Evolutionary conservation across 1,139 yeast genomes (phyloP).

Genomic region (Petasospora rhodanensis): DNA sequence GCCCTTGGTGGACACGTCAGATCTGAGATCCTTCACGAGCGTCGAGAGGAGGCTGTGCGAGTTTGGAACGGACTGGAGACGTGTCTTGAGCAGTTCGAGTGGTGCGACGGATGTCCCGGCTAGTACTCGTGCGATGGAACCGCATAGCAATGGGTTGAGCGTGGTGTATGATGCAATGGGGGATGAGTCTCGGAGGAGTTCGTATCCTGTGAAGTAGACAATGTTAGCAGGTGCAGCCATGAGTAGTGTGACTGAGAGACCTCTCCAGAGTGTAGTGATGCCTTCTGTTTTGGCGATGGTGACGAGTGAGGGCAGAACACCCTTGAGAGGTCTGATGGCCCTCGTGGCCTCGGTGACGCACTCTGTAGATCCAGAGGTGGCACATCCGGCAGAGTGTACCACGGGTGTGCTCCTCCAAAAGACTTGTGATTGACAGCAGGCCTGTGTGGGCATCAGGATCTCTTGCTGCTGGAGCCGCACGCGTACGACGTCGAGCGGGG

Average conservation of each 20-base stretch:
- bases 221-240: constrained; percentile 95
- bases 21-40: constrained; percentile 52
- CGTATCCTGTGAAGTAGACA: constrained; percentile 93
- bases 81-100: constrained; percentile 77
- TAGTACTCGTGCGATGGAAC: constrained; percentile 74
- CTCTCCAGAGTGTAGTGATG: constrained; percentile 76
- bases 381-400: neutral
- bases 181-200: constrained; percentile 70
- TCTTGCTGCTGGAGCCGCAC: constrained; percentile 90
- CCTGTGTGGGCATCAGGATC: constrained; percentile 42
- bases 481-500: constrained; percentile 92
- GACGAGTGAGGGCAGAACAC: constrained; percentile 10
- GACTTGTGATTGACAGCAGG: constrained; percentile 26
- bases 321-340: constrained; percentile 10
- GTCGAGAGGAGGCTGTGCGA: constrained; percentile 33
- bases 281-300: constrained; percentile 61
- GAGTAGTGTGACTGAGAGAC: constrained; percentile 71
- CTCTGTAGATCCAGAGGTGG: constrained; percentile 22
- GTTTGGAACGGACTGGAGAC: constrained; percentile 79
- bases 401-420: constrained; percentile 22
- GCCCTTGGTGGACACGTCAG: constrained; percentile 57
- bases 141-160: constrained; percentile 79
- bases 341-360: constrained; percentile 22
- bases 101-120: constrained; percentile 90
- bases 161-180: constrained; percentile 46